Evolutionary conservation across 257 asterid species (phyloP).

Genomic region (Salvia hispanica): DNA sequence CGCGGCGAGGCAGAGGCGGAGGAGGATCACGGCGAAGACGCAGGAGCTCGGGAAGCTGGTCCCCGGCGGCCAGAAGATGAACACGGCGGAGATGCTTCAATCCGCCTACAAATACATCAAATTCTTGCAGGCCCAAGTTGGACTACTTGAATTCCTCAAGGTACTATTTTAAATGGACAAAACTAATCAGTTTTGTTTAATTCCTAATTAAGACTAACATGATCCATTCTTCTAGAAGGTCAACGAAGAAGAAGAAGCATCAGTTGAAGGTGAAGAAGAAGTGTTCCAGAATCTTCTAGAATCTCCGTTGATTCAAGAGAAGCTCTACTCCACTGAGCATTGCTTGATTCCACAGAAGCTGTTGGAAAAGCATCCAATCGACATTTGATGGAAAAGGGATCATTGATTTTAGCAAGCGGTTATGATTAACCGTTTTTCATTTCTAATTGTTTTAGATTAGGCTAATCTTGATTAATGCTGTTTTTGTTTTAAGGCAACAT

Average conservation of each 20-base stretch:
- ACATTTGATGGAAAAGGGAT: slow-evolving; percentile 2
- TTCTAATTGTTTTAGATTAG: too few relatives aligned
- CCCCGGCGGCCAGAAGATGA: slow-evolving; percentile 87
- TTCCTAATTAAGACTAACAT: neutral
- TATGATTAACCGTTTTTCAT: neutral
- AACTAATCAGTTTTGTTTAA: neutral
- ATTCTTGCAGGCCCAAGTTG: slow-evolving; percentile 74
- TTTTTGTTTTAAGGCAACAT: slow-evolving; percentile 2
- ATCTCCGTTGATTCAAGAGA: slow-evolving; percentile 70
- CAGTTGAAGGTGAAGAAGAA: slow-evolving; percentile 40
- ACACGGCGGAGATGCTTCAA: slow-evolving; percentile 88
- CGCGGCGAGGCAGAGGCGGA: slow-evolving; percentile 82
- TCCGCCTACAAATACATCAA: slow-evolving; percentile 76
- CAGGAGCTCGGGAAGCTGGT: slow-evolving; percentile 84
- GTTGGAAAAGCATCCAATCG: slow-evolving; percentile 36
- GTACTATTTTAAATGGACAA: slow-evolving; percentile 23
- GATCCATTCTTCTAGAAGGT: neutral
- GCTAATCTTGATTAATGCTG: slow-evolving; percentile 16
- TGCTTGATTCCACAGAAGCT: slow-evolving; percentile 60
- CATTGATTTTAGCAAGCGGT: too few relatives aligned
- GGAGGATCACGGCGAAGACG: slow-evolving; percentile 79
- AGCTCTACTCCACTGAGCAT: slow-evolving; percentile 59
- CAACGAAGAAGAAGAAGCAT: slow-evolving; percentile 25
- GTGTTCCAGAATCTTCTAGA: slow-evolving; percentile 51
- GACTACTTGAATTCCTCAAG: slow-evolving; percentile 55